Evolutionary conservation across 2,329 filamentous ascomycete species (phyloP).

Genomic region (Xylariaceae sp.): DNA sequence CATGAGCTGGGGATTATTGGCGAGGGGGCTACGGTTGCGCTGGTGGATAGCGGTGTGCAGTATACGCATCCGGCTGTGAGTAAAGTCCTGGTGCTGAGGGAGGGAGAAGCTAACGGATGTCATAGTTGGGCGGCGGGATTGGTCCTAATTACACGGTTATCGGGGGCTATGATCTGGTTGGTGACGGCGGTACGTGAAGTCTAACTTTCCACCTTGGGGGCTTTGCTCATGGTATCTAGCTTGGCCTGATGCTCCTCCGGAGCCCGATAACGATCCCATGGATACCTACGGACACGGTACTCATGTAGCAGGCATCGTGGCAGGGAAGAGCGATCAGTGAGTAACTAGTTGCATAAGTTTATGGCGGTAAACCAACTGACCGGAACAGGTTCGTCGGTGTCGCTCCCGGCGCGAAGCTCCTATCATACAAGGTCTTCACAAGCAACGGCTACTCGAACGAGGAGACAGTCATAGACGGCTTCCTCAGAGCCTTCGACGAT

Average conservation of each 20-base stretch:
- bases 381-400: conserved; percentile 18
- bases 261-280: conserved; percentile 18
- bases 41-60: conserved; percentile 21
- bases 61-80: conserved; percentile 20
- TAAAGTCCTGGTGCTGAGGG: too few relatives aligned
- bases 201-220: too few relatives aligned
- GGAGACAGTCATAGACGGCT: conserved; percentile 18
- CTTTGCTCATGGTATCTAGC: conserved; percentile 4
- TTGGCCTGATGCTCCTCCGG: conserved; percentile 15
- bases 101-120: too few relatives aligned
- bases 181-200: conserved; percentile 12
- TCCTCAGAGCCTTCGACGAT: conserved; percentile 19
- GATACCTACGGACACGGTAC: conserved; percentile 16
- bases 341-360: conserved; percentile 1
- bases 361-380: background rate
- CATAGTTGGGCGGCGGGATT: conserved; percentile 20
- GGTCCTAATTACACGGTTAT: conserved; percentile 19
- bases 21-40: conserved; percentile 18
- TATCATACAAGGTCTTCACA: conserved; percentile 19
- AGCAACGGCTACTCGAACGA: conserved; percentile 15
- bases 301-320: conserved; percentile 20
- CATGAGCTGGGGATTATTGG: conserved; percentile 18
- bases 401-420: conserved; percentile 18
- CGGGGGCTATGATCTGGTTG: conserved; percentile 20
- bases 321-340: conserved; percentile 18